A percentile compares a stretch with the other conserved stretches of the same genome.
These are phyloP conservation scores for Syzygium oleosum DNA, from an alignment of 345 rosid species.

Conservation along the genomic window DNA sequence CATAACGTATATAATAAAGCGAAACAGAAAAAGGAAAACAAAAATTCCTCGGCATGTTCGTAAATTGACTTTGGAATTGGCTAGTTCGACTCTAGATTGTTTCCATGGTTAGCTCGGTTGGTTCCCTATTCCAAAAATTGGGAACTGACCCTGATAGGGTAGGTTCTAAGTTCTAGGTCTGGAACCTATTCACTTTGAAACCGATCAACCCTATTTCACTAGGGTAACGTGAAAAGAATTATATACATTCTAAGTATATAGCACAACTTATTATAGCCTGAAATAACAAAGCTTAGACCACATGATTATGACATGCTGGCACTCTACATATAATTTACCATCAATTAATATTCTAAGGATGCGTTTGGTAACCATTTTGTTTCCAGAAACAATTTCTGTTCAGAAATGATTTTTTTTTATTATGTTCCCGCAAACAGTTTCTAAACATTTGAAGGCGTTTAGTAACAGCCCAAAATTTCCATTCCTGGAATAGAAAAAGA, in stretches of 20 bases:
- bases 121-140: not conserved
- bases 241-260: not conserved
- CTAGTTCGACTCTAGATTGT: not conserved
- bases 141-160: accelerated
- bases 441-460: too few relatives aligned
- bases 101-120: not conserved
- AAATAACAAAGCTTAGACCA: not conserved
- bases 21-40: too few relatives aligned
- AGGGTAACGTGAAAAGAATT: not conserved
- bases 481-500: too few relatives aligned
- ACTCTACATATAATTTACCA: not conserved
- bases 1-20: not conserved
- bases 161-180: accelerated
- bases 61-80: accelerated
- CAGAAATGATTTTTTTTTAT: too few relatives aligned
- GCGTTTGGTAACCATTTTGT: too few relatives aligned
- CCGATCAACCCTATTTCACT: not conserved
- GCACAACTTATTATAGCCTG: not conserved
- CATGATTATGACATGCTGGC: not conserved
- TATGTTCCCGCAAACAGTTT: too few relatives aligned
- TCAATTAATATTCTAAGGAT: not conserved
- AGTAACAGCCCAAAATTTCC: too few relatives aligned
- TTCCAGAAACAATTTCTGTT: too few relatives aligned
- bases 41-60: accelerated
- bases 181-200: accelerated